Conservation (phyloP, 371 early-diverging fungal species). For the Rhizopus delemar region DNA sequence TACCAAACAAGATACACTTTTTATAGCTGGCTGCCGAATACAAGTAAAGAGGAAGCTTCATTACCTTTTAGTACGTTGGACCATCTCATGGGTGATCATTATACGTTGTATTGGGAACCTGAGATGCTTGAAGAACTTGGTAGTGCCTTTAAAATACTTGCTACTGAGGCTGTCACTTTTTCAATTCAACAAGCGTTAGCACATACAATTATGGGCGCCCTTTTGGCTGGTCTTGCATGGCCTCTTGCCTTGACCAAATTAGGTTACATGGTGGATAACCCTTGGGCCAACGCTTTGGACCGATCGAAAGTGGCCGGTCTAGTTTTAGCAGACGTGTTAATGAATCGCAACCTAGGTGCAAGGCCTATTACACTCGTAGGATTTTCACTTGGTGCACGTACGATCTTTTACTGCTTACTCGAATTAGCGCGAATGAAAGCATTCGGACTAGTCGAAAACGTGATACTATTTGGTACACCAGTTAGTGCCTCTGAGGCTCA, state of each 20-base stretch:
- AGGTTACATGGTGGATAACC: constrained; percentile 94
- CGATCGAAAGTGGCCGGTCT: constrained; percentile 86
- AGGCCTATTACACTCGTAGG: constrained; percentile 94
- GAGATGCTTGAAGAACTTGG: constrained; percentile 82
- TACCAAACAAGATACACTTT: background rate
- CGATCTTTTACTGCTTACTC: constrained; percentile 86
- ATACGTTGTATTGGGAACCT: constrained; percentile 86
- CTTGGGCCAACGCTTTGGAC: constrained; percentile 90
- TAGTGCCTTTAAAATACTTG: constrained; percentile 80
- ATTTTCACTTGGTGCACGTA: constrained; percentile 90
- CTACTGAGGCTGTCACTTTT: constrained; percentile 83
- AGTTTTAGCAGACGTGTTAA: constrained; percentile 76
- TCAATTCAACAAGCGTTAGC: constrained; percentile 86
- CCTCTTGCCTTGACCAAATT: constrained; percentile 89
- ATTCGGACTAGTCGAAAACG: constrained; percentile 88
- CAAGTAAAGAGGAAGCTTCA: constrained; percentile 71
- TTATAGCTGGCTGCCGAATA: constrained; percentile 43
- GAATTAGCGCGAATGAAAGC: constrained; percentile 83
- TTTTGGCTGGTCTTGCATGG: constrained; percentile 85
- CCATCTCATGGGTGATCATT: constrained; percentile 75
- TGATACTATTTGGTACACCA: constrained; percentile 86
- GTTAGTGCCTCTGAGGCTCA: constrained; percentile 72
- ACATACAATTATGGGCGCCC: constrained; percentile 79
- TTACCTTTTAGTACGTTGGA: constrained; percentile 83
- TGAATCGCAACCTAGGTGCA: constrained; percentile 75